These are phyloP conservation scores for Backusella parvicylindrica DNA, from an alignment of 192 early-diverging fungal species.

Conservation along the genomic window DNA sequence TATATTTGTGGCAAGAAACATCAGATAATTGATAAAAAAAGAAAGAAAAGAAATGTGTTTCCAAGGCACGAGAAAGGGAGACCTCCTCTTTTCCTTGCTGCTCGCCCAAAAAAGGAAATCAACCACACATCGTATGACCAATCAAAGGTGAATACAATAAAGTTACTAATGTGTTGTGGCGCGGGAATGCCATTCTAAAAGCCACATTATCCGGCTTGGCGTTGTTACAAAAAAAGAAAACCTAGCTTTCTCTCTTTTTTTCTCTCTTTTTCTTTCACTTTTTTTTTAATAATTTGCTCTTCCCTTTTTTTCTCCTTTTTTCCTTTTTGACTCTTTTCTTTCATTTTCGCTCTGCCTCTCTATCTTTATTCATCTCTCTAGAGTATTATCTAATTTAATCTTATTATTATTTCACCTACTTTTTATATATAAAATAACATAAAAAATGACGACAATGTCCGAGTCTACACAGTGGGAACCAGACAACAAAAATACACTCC, in stretches of 20 bases:
- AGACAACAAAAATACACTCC: slow-evolving; percentile 1
- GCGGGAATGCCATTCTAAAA: background rate
- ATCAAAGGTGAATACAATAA: background rate
- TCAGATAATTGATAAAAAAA: background rate
- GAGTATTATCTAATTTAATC: background rate
- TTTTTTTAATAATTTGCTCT: background rate
- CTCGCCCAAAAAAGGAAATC: background rate
- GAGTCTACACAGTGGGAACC: background rate
- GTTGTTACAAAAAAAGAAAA: slow-evolving; percentile 1
- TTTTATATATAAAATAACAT: background rate
- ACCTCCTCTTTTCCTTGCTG: background rate
- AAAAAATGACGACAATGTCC: background rate
- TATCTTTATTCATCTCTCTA: background rate
- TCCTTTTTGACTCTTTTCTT: background rate
- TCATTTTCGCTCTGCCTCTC: background rate
- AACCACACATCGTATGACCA: background rate
- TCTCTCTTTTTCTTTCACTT: background rate
- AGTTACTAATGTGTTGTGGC: background rate
- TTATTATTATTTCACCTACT: background rate
- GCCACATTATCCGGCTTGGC: background rate
- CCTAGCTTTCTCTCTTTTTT: background rate
- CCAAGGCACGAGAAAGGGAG: background rate
- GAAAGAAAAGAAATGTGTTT: background rate
- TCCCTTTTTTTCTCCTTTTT: background rate
- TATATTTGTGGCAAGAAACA: background rate